Conservation (phyloP, 2,329 filamentous ascomycete species). For the Myriosclerotinia scirpicola region DNA sequence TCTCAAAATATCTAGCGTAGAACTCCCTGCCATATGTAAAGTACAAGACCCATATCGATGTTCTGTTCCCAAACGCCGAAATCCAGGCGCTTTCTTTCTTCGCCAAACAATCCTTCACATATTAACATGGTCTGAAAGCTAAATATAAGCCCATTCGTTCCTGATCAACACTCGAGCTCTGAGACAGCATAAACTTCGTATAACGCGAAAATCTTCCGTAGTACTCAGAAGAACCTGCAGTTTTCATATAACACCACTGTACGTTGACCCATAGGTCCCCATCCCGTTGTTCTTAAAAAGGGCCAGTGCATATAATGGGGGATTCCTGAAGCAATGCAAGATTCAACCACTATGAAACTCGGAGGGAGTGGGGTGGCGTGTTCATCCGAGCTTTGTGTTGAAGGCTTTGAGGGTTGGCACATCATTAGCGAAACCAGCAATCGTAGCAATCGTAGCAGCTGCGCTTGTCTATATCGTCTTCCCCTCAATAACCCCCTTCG, state of each 20-base stretch:
- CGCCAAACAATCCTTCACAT: neutral
- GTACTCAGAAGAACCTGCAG: neutral
- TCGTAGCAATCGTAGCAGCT: neutral
- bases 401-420: too few relatives aligned
- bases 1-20: conserved; percentile 16
- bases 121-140: neutral
- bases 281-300: too few relatives aligned
- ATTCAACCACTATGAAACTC: too few relatives aligned
- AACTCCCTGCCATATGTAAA: conserved; percentile 19
- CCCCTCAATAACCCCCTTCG: conserved; percentile 27
- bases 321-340: too few relatives aligned
- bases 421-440: neutral
- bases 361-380: too few relatives aligned
- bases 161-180: neutral
- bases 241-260: too few relatives aligned
- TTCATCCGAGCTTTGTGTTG: too few relatives aligned
- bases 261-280: too few relatives aligned
- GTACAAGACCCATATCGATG: neutral
- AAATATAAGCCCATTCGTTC: neutral
- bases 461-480: conserved; percentile 11
- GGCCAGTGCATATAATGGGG: too few relatives aligned
- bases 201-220: neutral
- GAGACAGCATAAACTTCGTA: too few relatives aligned
- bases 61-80: neutral
- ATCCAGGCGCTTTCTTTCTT: neutral